Percentiles rank a stretch among this genome's conserved stretches.
Evolutionary conservation across 2,329 filamentous ascomycete species (phyloP).

Genomic region (Periconia sp.): DNA sequence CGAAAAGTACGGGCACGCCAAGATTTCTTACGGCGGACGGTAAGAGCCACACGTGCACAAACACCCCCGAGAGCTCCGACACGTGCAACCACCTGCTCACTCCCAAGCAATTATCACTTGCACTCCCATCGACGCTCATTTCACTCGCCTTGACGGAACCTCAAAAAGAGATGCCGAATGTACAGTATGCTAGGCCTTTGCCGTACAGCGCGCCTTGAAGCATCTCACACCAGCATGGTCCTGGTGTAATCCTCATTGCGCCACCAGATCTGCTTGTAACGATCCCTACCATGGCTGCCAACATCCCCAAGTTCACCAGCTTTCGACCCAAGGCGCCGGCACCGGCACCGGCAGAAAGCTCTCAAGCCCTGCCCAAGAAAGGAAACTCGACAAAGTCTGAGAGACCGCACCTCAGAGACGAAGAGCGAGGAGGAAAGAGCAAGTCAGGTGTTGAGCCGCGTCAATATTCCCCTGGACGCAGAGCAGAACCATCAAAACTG

Average conservation of each 20-base stretch:
- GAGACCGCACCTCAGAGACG: not conserved
- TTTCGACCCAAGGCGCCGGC: conserved; percentile 64
- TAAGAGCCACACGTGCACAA: no score
- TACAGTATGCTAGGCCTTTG: no score
- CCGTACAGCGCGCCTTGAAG: no score
- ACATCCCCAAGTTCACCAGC: conserved; percentile 74
- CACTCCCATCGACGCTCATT: no score
- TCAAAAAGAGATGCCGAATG: no score
- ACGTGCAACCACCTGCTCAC: not conserved
- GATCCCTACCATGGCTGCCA: conserved; percentile 39
- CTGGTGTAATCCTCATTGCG: no score
- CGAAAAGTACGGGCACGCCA: conserved; percentile 25
- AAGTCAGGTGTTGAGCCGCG: not conserved
- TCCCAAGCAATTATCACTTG: no score
- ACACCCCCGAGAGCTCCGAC: conserved; percentile 10
- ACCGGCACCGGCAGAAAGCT: conserved; percentile 15
- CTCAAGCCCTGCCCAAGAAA: not conserved
- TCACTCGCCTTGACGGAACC: no score
- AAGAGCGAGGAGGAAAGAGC: not conserved
- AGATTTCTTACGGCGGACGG: no score
- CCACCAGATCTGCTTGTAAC: no score
- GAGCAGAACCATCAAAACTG: conserved; percentile 10
- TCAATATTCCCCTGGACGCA: conserved; percentile 2
- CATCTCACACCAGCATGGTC: no score
- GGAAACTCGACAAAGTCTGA: not conserved